phyloP scores from a whole-genome alignment of 768 basidiomycete species.

The Lactarius tabidus region DNA sequence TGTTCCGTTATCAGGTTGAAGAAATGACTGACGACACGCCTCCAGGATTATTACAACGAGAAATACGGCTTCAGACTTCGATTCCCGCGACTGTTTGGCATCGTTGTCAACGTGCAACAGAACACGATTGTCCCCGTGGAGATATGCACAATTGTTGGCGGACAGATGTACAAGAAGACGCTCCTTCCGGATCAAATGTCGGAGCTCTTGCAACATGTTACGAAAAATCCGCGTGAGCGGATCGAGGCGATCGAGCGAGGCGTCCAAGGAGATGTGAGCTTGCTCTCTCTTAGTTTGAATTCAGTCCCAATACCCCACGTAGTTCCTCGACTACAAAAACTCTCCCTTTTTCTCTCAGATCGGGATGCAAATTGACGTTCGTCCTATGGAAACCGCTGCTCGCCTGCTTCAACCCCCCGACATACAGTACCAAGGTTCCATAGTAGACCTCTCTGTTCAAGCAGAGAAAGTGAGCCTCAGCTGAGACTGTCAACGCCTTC shows the following conservation, averaged over 20 bases:
- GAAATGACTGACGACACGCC: not conserved
- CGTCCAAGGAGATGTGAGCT: slow-evolving; percentile 18
- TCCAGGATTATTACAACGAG: slow-evolving; percentile 16
- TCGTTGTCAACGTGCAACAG: slow-evolving; percentile 16
- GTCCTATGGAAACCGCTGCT: slow-evolving; percentile 16
- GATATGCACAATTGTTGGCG: slow-evolving; percentile 22
- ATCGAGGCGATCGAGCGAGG: slow-evolving; percentile 19
- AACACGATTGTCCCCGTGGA: slow-evolving; percentile 21
- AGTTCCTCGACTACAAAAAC: slow-evolving; percentile 25
- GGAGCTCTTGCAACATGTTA: slow-evolving; percentile 20
- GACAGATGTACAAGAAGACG: slow-evolving; percentile 25
- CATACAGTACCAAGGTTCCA: slow-evolving; percentile 15
- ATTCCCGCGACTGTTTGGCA: slow-evolving; percentile 17
- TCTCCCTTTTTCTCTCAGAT: slow-evolving; percentile 22
- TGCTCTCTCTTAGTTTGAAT: not conserved
- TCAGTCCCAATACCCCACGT: not conserved
- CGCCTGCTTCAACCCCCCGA: slow-evolving; percentile 19
- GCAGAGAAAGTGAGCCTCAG: slow-evolving; percentile 9
- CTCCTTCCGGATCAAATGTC: slow-evolving; percentile 17
- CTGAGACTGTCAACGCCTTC: not conserved
- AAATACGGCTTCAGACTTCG: slow-evolving; percentile 16
- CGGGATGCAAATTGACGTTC: slow-evolving; percentile 18
- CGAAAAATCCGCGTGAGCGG: slow-evolving; percentile 16
- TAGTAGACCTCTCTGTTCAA: slow-evolving; percentile 8
- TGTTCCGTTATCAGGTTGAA: not conserved